phyloP scores from a whole-genome alignment of 805 yeast species.

The Starmera amethionina region DNA sequence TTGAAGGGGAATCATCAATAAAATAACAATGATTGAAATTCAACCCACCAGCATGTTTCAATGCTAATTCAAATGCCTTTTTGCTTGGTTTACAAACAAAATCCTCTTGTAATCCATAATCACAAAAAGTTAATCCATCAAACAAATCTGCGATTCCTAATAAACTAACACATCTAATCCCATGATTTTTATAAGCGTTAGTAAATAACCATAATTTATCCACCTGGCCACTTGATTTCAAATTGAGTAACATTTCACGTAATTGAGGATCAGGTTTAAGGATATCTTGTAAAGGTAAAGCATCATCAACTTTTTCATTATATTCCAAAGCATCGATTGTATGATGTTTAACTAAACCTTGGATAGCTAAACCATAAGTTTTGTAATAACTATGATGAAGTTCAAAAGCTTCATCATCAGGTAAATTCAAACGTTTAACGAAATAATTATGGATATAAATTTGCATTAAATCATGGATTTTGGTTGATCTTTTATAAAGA shows the following conservation, averaged over 20 bases:
- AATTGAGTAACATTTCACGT: constrained; percentile 38
- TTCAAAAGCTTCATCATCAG: constrained; percentile 62
- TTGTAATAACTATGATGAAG: constrained; percentile 71
- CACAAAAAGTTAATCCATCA: constrained; percentile 91
- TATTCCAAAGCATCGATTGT: constrained; percentile 83
- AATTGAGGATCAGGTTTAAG: constrained; percentile 50
- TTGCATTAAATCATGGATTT: constrained; percentile 83
- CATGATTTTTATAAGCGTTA: constrained; percentile 91
- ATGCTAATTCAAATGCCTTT: constrained; percentile 53
- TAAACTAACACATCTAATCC: constrained; percentile 63
- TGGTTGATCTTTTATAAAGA: constrained; percentile 63
- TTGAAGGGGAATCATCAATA: constrained; percentile 80
- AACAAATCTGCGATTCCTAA: constrained; percentile 88
- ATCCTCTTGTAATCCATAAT: constrained; percentile 49
- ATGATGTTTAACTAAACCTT: constrained; percentile 61
- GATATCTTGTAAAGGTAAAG: constrained; percentile 77
- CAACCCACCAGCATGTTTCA: constrained; percentile 50
- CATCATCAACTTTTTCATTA: constrained; percentile 83
- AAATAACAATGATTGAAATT: constrained; percentile 49
- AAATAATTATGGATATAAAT: constrained; percentile 75
- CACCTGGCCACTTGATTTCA: constrained; percentile 39
- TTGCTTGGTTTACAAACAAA: constrained; percentile 87
- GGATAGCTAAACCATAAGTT: constrained; percentile 86
- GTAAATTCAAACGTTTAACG: constrained; percentile 47
- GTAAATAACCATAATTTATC: constrained; percentile 86